A percentile compares a stretch with the other conserved stretches of the same genome.
Conservation (phyloP, 2,329 filamentous ascomycete species). For the Daldinia eschscholtzii region DNA sequence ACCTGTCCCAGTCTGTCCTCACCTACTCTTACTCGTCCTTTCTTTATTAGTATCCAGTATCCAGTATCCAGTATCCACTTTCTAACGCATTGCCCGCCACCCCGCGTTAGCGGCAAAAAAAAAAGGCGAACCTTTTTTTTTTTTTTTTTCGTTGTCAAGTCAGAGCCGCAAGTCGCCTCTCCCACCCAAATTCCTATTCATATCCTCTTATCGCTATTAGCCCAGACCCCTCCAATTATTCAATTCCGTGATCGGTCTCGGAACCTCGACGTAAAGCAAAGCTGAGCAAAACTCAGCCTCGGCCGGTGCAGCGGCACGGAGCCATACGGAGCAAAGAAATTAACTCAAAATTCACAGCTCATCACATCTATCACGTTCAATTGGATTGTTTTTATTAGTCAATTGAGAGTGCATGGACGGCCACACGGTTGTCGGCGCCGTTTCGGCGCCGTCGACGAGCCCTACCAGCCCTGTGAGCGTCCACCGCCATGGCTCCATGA, state of each 20-base stretch:
- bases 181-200: constrained; percentile 33
- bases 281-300: constrained; percentile 40
- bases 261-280: constrained; percentile 29
- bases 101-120: constrained; percentile 43
- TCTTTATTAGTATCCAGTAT: constrained; percentile 15
- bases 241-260: constrained; percentile 52
- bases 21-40: constrained; percentile 10
- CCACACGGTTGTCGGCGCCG: constrained; percentile 59
- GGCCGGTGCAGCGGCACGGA: constrained; percentile 41
- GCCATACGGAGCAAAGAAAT: constrained; percentile 39
- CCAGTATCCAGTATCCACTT: constrained; percentile 23
- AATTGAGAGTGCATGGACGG: constrained; percentile 61
- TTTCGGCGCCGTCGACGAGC: constrained; percentile 64
- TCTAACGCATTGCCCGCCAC: constrained; percentile 33
- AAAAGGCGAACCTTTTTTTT: constrained; percentile 13
- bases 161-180: constrained; percentile 24
- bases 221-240: constrained; percentile 48
- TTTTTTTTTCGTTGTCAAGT: constrained; percentile 33
- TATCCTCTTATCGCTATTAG: constrained; percentile 47
- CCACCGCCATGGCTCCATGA: constrained; percentile 63
- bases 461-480: constrained; percentile 68
- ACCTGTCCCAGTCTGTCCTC: background rate
- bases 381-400: constrained; percentile 45
- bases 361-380: constrained; percentile 38
- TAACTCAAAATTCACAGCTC: constrained; percentile 34